Evolutionary conservation across 179 eudicot species (phyloP).

Genomic region (Carnegiea gigantea): DNA sequence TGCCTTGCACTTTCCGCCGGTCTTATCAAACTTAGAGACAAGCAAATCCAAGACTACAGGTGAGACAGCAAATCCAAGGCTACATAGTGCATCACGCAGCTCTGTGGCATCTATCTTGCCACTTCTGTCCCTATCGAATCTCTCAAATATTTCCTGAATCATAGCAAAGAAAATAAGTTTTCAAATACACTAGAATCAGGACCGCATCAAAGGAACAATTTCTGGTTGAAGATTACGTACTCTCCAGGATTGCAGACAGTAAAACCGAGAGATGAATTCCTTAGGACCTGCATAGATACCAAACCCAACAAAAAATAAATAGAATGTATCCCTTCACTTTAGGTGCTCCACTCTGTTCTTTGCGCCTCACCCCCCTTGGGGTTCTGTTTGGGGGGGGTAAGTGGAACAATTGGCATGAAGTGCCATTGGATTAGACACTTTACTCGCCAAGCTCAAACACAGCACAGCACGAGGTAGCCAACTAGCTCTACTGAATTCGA

Average conservation of each 20-base stretch:
- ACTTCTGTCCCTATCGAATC: conserved; percentile 83
- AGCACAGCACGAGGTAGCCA: too few species aligned
- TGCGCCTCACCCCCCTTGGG: too few species aligned
- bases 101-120: conserved; percentile 78
- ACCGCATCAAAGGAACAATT: neutral
- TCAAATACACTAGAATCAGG: neutral
- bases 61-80: conserved; percentile 90
- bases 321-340: too few species aligned
- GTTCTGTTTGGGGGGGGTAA: too few species aligned
- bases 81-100: conserved; percentile 78
- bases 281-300: conserved; percentile 70
- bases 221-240: conserved; percentile 39
- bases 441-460: too few species aligned
- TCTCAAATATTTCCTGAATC: conserved; percentile 72
- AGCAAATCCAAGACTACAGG: conserved; percentile 73
- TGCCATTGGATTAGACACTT: too few species aligned
- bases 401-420: neutral
- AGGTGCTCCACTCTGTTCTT: too few species aligned
- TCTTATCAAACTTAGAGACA: conserved; percentile 85
- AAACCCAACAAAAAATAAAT: neutral
- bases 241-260: conserved; percentile 95
- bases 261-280: conserved; percentile 76
- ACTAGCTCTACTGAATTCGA: too few species aligned
- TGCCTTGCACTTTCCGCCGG: conserved; percentile 74
- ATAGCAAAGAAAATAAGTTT: conserved; percentile 14